Evolutionary conservation across 1,139 yeast species (phyloP), one percentile per base, ranked within the genome.

Genomic region (Ashbya aceris): DNA sequence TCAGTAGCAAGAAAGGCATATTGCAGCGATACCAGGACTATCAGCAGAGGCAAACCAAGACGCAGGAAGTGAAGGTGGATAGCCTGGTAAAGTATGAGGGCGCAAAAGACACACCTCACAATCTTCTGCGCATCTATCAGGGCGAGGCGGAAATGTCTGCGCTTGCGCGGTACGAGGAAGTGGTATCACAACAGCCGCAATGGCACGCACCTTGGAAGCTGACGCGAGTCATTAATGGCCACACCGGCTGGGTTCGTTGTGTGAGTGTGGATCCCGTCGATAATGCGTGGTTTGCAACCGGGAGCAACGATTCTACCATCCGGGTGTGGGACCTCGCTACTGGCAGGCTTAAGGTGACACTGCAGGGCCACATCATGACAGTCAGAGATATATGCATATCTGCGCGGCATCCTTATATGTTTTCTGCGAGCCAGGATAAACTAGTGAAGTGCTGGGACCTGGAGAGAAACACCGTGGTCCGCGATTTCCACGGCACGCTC

Each of bases 401-500:
- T 0, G 65, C 72, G 2, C 68, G 83, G 44, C 86, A 78, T 55
- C 96, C 97, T 0, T 91, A 91, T 61, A 67, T 93, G 65, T 93
- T 87, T 58, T 78, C 93, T 8, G 93, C 93, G 26, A 84, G 96
- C 31, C 97, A 91, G 58, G 99, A 93, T 63, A 89, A 89, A 60
- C 74, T 87, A 32, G 86, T 87, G n/a, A 77, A 87, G 56, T 89
- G 97, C 63, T 93, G 97, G 96, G 98, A 93, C 65, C 68, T 93
- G 53, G 97, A 91, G 61, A 75, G 80, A 54, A 85, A 91, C 52
- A 76, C 77, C 53, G 79, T 85, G 1, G 76, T 87, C 11, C 69
- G 97, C 43, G 86, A 87, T 54, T 93, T 85, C 60, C 94, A 89
- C 61, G 99, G 98, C 4, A 98, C 91, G 64, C 71, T 86, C 27